phyloP scores from a whole-genome alignment of 805 yeast genomes.

The Yarrowia porcina region DNA sequence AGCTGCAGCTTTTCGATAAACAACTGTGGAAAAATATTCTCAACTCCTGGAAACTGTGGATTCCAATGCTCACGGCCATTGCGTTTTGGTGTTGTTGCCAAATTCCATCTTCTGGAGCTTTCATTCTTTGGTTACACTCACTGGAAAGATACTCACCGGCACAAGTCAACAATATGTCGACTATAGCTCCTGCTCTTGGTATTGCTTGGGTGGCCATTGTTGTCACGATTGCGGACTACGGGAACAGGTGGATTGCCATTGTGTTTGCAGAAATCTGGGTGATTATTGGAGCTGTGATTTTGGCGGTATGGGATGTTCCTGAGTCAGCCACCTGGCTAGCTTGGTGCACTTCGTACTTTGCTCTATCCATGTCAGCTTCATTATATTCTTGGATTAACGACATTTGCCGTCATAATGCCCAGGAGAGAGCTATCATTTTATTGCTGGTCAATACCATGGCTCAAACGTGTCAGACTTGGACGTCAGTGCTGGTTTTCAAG shows the following conservation, averaged over 20 bases:
- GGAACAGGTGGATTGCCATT: constrained; percentile 51
- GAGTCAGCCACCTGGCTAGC: constrained; percentile 61
- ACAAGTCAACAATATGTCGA: constrained; percentile 47
- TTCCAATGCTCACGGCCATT: constrained; percentile 52
- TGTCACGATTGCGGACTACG: constrained; percentile 42
- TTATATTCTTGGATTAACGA: constrained; percentile 59
- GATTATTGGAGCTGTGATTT: constrained; percentile 49
- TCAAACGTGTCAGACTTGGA: constrained; percentile 55
- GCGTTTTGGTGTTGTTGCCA: constrained; percentile 53
- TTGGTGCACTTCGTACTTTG: constrained; percentile 53
- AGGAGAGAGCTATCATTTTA: constrained; percentile 51
- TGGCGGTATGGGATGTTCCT: constrained; percentile 55
- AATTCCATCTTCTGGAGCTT: background rate
- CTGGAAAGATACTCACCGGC: background rate
- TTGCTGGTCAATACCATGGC: constrained; percentile 53
- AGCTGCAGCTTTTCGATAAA: constrained; percentile 39
- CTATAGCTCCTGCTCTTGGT: constrained; percentile 58
- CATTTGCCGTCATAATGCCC: constrained; percentile 53
- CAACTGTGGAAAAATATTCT: constrained; percentile 51
- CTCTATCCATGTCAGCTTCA: constrained; percentile 61
- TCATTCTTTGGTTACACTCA: background rate
- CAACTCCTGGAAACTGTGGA: constrained; percentile 58
- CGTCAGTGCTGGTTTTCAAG: constrained; percentile 46
- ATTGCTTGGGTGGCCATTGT: constrained; percentile 40
- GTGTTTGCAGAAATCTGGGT: constrained; percentile 52